A percentile compares a stretch with the other conserved stretches of the same genome.
Evolutionary conservation across 352 stramenopile genomes (phyloP).

Genomic region (Aphanomyces stellatus): DNA sequence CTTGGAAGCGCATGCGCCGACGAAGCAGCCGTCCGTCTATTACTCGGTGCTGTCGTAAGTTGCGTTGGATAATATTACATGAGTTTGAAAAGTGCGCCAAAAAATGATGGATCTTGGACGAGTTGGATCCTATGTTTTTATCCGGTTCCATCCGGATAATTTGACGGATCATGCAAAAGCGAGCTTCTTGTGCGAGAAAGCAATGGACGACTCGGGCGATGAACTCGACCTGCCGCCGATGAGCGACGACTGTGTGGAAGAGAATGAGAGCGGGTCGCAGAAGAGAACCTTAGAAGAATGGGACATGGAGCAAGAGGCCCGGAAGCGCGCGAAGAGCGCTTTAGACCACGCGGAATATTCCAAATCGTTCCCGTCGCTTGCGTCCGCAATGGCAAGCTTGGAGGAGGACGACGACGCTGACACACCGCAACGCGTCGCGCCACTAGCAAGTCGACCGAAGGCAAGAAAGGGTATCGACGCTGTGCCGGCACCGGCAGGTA

Average conservation of each 20-base stretch:
- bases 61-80: too few relatives aligned
- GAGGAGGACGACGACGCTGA: neutral
- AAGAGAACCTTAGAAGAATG: neutral
- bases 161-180: neutral
- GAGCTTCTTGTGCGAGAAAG: neutral
- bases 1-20: neutral
- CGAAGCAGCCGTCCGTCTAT: too few relatives aligned
- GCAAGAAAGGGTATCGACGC: neutral
- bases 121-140: too few relatives aligned
- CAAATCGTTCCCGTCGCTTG: neutral
- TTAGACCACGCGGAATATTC: neutral
- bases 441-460: neutral
- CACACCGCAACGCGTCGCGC: too few relatives aligned
- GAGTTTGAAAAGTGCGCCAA: too few relatives aligned
- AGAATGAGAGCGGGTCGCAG: neutral
- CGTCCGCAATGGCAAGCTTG: neutral
- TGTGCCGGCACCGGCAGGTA: too few relatives aligned
- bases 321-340: conserved; percentile 12
- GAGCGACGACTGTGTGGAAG: too few relatives aligned
- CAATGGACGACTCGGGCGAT: neutral
- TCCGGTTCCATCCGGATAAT: neutral
- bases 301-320: neutral
- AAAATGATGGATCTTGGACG: too few relatives aligned
- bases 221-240: neutral
- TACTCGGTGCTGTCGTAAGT: too few relatives aligned